These are phyloP conservation scores for Picochlorum sp. DNA, from an alignment of 139 green algal genomes.

Conservation along the genomic window DNA sequence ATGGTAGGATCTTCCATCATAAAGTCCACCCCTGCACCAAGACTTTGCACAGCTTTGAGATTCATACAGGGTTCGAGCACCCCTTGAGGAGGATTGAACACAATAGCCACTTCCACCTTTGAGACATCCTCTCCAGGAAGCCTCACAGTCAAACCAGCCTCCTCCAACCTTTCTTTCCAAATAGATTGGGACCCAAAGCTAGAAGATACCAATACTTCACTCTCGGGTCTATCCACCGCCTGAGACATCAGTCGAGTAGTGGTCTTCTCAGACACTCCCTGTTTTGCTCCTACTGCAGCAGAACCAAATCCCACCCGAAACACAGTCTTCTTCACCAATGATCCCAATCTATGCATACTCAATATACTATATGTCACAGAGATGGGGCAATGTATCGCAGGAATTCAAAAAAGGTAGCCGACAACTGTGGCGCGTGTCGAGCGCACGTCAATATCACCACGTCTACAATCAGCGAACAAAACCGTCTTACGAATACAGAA, in stretches of 20 bases:
- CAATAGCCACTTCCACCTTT: conserved; percentile 10
- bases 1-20: conserved; percentile 32
- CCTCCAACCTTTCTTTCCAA: conserved; percentile 10
- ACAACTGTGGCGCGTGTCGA: too few relatives aligned
- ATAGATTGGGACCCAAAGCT: conserved; percentile 17
- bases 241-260: too few relatives aligned
- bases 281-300: too few relatives aligned
- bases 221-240: conserved; percentile 8
- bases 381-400: too few relatives aligned
- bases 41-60: conserved; percentile 36
- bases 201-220: conserved; percentile 27
- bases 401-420: too few relatives aligned
- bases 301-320: too few relatives aligned
- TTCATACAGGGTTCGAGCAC: conserved; percentile 19
- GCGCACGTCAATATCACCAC: too few relatives aligned
- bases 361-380: too few relatives aligned
- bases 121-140: background rate
- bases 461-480: too few relatives aligned
- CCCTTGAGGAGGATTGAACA: background rate
- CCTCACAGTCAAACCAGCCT: conserved; percentile 14
- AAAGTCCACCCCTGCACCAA: conserved; percentile 50
- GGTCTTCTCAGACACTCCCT: too few relatives aligned
- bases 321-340: too few relatives aligned
- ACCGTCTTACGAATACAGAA: background rate
- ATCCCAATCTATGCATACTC: too few relatives aligned